Conservation (phyloP, 352 stramenopile genomes). For the Sclerospora graminicola region DNA sequence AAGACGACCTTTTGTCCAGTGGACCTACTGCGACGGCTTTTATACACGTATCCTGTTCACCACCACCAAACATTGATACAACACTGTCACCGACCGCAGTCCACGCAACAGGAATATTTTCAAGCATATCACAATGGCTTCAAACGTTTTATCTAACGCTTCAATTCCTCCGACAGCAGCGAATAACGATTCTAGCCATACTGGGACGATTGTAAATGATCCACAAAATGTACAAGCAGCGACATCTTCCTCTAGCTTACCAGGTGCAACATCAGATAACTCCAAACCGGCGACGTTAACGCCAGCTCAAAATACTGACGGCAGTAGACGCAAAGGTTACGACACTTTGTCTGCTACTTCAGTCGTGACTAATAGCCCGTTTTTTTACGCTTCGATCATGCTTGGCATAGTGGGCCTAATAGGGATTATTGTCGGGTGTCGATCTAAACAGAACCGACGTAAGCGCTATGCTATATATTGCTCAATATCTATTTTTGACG, state of each 20-base stretch:
- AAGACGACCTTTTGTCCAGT: neutral
- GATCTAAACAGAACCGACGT: constrained; percentile 17
- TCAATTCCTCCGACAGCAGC: too few species aligned
- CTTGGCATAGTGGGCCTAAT: constrained; percentile 18
- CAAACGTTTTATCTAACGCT: too few species aligned
- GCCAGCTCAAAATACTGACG: neutral
- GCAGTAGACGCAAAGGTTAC: constrained; percentile 1
- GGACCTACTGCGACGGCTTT: neutral
- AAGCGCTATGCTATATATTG: too few species aligned
- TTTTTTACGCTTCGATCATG: constrained; percentile 36
- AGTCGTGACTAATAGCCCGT: constrained; percentile 18
- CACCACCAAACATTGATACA: neutral
- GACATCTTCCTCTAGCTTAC: neutral
- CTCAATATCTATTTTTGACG: too few species aligned
- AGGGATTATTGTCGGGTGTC: constrained; percentile 14
- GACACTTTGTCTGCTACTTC: constrained; percentile 9
- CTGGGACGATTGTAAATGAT: neutral
- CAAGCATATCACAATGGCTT: too few species aligned
- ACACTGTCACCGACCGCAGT: neutral
- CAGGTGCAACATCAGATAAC: neutral
- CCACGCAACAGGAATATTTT: neutral
- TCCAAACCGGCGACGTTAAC: neutral
- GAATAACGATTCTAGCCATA: too few species aligned
- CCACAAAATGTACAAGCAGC: neutral
- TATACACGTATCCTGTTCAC: neutral